These are phyloP conservation scores for Rhodotorula babjevae DNA, from an alignment of 768 basidiomycete genomes.

Conservation along the genomic window DNA sequence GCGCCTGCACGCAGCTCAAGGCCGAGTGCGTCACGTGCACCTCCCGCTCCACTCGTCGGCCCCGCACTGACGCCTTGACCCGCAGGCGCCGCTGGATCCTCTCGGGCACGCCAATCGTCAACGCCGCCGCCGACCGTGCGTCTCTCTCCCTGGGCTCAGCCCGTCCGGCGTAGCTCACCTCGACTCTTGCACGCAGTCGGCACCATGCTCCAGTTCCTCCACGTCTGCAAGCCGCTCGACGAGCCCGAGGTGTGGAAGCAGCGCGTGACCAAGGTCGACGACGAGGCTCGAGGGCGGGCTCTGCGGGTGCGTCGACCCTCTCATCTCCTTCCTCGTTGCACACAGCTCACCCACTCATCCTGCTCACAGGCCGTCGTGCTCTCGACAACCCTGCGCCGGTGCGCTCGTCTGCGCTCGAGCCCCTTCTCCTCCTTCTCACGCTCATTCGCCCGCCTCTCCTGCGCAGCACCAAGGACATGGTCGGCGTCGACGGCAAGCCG, in stretches of 20 bases:
- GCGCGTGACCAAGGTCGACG: conserved; percentile 51
- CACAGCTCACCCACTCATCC: neutral
- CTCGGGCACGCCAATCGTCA: conserved; percentile 72
- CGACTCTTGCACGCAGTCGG: conserved; percentile 53
- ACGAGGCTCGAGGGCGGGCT: neutral
- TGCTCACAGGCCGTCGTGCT: conserved; percentile 26
- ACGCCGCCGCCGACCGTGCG: conserved; percentile 57
- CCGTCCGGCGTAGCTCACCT: neutral
- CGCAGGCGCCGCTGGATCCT: conserved; percentile 45
- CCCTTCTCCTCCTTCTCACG: neutral
- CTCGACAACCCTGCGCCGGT: conserved; percentile 64
- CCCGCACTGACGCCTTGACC: conserved; percentile 35
- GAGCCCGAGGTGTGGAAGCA: conserved; percentile 76
- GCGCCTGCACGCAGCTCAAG: conserved; percentile 59
- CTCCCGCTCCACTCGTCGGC: neutral
- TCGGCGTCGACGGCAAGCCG: conserved; percentile 67
- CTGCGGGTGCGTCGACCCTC: conserved; percentile 5
- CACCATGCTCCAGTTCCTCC: conserved; percentile 74
- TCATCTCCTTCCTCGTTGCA: fast-evolving
- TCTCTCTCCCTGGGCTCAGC: conserved; percentile 42
- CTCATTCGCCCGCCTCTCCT: conserved; percentile 32
- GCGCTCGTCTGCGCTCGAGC: conserved; percentile 22
- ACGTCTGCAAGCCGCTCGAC: conserved; percentile 78
- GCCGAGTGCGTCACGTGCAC: conserved; percentile 54
- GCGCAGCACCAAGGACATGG: conserved; percentile 61